Evolutionary conservation across 2,329 filamentous ascomycete genomes (phyloP).

Genomic region (Trichoderma polysporum): DNA sequence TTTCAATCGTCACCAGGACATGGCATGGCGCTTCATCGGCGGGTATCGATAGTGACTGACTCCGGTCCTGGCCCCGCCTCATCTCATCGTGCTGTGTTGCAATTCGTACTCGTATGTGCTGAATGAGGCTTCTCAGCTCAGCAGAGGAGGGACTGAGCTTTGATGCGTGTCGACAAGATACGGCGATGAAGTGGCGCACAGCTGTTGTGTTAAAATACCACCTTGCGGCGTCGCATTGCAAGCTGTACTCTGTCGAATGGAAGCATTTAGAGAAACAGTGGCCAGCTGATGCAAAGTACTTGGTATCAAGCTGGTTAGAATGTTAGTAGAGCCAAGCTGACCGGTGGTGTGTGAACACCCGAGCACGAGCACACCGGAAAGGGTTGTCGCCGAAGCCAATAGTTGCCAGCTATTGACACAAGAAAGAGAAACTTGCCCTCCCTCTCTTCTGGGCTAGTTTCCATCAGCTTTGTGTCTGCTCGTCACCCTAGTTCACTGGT

Average conservation of each 20-base stretch:
- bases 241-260: not conserved
- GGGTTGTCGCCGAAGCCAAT: not conserved
- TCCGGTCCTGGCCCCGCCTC: not conserved
- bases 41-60: constrained; percentile 6
- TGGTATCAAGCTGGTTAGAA: not conserved
- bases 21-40: not conserved
- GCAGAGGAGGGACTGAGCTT: not conserved
- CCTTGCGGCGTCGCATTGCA: not conserved
- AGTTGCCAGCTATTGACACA: not conserved
- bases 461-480: not conserved
- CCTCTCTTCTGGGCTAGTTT: not conserved
- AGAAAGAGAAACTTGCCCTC: not conserved
- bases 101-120: not conserved
- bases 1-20: constrained; percentile 3
- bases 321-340: not conserved
- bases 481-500: not conserved
- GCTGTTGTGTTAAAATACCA: not conserved
- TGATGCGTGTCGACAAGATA: not conserved
- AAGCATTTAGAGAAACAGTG: not conserved
- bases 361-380: not conserved
- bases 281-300: not conserved
- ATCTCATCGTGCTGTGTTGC: not conserved
- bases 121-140: not conserved
- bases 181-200: not conserved
- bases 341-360: not conserved